Evolutionary conservation across 2,329 filamentous ascomycete genomes (phyloP).

Genomic region (Chrysoporthe austroafricana): DNA sequence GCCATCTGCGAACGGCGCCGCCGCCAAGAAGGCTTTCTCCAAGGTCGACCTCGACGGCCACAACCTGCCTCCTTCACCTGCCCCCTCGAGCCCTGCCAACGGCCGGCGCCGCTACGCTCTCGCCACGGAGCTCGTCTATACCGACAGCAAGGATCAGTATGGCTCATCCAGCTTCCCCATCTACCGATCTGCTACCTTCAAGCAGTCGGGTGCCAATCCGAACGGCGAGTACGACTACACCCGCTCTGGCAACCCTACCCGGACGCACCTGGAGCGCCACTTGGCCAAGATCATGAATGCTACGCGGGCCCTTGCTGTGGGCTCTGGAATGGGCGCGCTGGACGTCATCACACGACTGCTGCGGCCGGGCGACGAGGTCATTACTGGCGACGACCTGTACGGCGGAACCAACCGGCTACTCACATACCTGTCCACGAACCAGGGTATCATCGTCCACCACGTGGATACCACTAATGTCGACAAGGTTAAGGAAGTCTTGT

Average conservation of each 20-base stretch:
- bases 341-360: slow-evolving; percentile 94
- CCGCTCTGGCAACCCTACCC: slow-evolving; percentile 93
- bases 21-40: slow-evolving; percentile 49
- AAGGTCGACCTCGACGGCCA: slow-evolving; percentile 81
- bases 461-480: slow-evolving; percentile 88
- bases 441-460: slow-evolving; percentile 92
- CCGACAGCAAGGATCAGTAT: slow-evolving; percentile 95
- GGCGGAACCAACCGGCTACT: slow-evolving; percentile 92
- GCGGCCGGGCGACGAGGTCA: slow-evolving; percentile 91
- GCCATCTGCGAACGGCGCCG: slow-evolving; percentile 12
- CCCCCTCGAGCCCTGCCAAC: slow-evolving; percentile 85
- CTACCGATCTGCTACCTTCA: slow-evolving; percentile 98
- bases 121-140: slow-evolving; percentile 95
- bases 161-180: slow-evolving; percentile 95
- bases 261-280: slow-evolving; percentile 94
- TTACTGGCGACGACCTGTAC: slow-evolving; percentile 96
- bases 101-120: slow-evolving; percentile 85
- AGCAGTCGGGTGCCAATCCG: slow-evolving; percentile 79
- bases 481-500: slow-evolving; percentile 70
- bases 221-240: slow-evolving; percentile 98
- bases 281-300: slow-evolving; percentile 99
- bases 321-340: slow-evolving; percentile 95
- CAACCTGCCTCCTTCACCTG: slow-evolving; percentile 86
- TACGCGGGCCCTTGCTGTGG: slow-evolving; percentile 85
- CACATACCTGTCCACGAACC: slow-evolving; percentile 86